These are phyloP conservation scores for Diaporthe sp. DNA, from an alignment of 2,329 filamentous ascomycete genomes.

Conservation along the genomic window DNA sequence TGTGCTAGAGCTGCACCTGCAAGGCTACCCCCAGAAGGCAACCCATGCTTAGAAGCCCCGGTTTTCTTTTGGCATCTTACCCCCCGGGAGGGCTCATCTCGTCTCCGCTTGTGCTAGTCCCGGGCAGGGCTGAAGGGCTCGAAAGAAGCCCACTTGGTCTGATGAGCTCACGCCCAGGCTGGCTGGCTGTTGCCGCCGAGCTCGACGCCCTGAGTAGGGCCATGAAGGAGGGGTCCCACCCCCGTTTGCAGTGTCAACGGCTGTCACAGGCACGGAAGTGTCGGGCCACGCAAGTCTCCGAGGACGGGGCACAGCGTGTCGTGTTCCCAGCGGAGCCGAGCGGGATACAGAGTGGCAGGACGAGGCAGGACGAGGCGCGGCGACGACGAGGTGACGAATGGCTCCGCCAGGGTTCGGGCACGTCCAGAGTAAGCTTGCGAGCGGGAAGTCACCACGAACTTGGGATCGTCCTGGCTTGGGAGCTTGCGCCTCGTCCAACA, in stretches of 20 bases:
- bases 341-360: not conserved
- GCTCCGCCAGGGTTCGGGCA: conserved; percentile 9
- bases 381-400: not conserved
- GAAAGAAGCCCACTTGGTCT: conserved; percentile 11
- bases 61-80: conserved; percentile 25
- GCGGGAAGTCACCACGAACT: conserved; percentile 9
- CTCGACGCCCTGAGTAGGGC: not conserved
- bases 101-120: conserved; percentile 20
- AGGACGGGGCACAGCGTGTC: not conserved
- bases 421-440: not conserved
- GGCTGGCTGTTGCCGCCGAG: not conserved
- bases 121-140: conserved; percentile 5
- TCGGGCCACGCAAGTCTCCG: conserved; percentile 9
- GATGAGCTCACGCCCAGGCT: conserved; percentile 10
- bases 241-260: not conserved
- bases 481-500: conserved; percentile 9
- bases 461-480: conserved; percentile 4
- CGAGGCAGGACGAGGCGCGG: conserved; percentile 6
- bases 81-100: conserved; percentile 14
- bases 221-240: not conserved
- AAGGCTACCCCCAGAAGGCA: conserved; percentile 20
- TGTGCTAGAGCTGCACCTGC: conserved; percentile 27
- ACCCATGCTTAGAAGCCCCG: conserved; percentile 12
- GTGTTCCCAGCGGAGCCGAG: not conserved
- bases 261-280: conserved; percentile 1